Evolutionary conservation across 176 grass and related monocot species (phyloP).

Genomic region (Hordeum vulgare): DNA sequence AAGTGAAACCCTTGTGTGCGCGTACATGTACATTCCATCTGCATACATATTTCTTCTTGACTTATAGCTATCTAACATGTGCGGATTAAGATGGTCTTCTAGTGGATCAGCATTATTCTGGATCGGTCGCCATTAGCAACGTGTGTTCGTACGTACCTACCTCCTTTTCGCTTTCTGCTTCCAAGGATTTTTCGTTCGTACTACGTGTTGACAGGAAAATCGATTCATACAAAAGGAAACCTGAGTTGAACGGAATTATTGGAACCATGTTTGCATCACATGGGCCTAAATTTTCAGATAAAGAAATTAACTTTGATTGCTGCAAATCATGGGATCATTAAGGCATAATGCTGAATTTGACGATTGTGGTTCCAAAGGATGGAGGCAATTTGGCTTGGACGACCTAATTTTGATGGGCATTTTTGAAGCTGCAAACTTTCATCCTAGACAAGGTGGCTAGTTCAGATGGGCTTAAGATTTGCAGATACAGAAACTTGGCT

Average conservation of each 20-base stretch:
- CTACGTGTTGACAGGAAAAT: background rate
- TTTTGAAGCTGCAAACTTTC: background rate
- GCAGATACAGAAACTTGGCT: too few species aligned
- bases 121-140: background rate
- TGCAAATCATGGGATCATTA: background rate
- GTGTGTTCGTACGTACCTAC: background rate
- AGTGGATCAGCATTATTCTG: background rate
- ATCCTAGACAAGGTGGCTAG: too few species aligned
- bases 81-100: background rate
- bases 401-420: conserved; percentile 3
- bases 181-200: background rate
- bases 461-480: too few species aligned
- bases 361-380: background rate
- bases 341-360: background rate
- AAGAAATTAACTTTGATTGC: background rate
- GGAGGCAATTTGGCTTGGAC: background rate
- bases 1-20: conserved; percentile 4
- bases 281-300: background rate
- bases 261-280: background rate
- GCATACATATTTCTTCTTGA: background rate
- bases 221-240: background rate
- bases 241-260: background rate
- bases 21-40: conserved; percentile 1
- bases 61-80: background rate
- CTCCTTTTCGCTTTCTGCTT: background rate